Base-by-base conservation (phyloP, 192 early-diverging fungal species). In the Geosiphon pyriformis region DNA sequence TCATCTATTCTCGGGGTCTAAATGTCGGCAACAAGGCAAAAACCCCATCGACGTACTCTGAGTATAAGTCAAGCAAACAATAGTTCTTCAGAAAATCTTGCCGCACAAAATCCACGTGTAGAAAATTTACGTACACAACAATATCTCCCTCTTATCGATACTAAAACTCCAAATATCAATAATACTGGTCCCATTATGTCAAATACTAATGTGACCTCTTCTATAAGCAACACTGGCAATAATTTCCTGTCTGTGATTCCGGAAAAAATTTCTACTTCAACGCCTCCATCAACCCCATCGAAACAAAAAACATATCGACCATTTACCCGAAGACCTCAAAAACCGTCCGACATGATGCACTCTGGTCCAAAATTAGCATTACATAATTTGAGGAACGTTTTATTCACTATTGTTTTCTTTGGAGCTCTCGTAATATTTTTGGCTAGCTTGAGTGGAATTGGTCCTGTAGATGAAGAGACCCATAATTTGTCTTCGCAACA, bases 391-490 rank as follows among this genome's bases (percentile, higher is more conserved):
- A 65, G 10, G 29, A 34, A 26, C 2, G 4, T 65, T n/a, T 15
- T 65, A 10, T 65, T 34, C 27, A 25, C 42, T 8, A 2, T 65
- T 3, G 33, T 37, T 1, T 65, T 65, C 25, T 55, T 52, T 54
- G 22, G 32, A 4, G 50, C 63, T 22, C 17, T 65, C 10, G 30
- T 65, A 1, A 20, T 65, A 35, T 65, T 65, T 35, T 29, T 65
- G 1, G 32, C 31, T 18, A 53, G 51, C 37, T 54, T 65, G 18
- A n/a, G 17, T 22, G 64, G 64, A 3, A 15, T 65, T 26, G 64
- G 52, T n/a, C 50, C 52, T 0, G 22, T 55, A 34, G 64, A 65
- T 29, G 64, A 65, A 54, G 49, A 54, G 1, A 2, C 25, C 22
- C 18, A 32, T 12, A 51, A 11, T 30, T n/a, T n/a, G n/a, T n/a